Evolutionary conservation across 2,329 filamentous ascomycete genomes (phyloP).

Genomic region (Aspergillus nomiae): DNA sequence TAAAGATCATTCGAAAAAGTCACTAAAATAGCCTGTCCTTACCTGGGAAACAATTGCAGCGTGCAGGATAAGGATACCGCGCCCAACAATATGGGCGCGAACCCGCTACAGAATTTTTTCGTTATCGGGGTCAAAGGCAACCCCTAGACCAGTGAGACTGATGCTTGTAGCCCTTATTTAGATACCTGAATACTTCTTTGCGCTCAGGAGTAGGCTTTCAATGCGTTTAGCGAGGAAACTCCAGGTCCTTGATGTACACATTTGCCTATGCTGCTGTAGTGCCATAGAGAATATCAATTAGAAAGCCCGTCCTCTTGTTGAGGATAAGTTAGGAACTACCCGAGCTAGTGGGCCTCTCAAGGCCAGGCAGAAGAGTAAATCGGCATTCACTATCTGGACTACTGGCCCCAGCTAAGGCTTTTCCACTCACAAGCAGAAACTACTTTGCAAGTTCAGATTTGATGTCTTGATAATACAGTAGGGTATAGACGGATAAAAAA

Average conservation of each 20-base stretch:
- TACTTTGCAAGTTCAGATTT: neutral
- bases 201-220: too few species aligned
- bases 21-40: neutral
- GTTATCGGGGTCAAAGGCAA: too few species aligned
- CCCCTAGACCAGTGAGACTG: too few species aligned
- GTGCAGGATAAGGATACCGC: neutral
- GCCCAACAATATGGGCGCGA: neutral
- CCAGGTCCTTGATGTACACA: too few species aligned
- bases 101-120: neutral
- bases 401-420: neutral
- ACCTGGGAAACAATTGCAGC: neutral
- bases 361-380: neutral
- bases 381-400: neutral
- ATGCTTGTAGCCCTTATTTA: too few species aligned
- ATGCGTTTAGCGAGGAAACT: too few species aligned
- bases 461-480: neutral
- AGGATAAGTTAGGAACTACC: neutral
- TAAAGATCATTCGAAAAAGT: neutral
- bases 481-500: neutral
- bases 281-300: too few species aligned
- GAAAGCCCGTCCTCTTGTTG: too few species aligned
- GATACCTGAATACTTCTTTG: too few species aligned
- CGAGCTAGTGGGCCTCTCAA: neutral
- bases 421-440: neutral
- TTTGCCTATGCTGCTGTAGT: too few species aligned